Evolutionary conservation across 2,329 filamentous ascomycete genomes (phyloP).

Genomic region (Epichloe amarillans): DNA sequence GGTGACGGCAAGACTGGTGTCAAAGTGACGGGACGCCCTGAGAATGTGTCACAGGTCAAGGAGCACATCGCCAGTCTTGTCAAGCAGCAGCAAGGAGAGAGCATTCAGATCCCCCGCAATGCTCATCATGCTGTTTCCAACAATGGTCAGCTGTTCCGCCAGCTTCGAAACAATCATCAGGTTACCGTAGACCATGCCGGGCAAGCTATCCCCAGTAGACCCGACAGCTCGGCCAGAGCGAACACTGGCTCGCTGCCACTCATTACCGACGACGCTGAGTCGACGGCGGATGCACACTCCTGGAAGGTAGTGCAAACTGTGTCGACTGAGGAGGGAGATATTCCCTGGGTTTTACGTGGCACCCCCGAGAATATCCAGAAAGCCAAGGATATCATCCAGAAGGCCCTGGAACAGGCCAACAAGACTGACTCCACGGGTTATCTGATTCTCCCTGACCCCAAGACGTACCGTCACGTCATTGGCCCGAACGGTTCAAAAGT

Average conservation of each 20-base stretch:
- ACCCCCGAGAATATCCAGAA: constrained; percentile 66
- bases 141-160: constrained; percentile 87
- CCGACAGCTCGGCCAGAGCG: constrained; percentile 38
- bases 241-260: constrained; percentile 62
- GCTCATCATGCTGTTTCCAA: constrained; percentile 78
- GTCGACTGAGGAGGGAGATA: constrained; percentile 53
- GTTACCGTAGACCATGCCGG: constrained; percentile 89
- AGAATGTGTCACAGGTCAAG: constrained; percentile 74
- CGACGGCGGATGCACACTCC: constrained; percentile 54
- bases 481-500: constrained; percentile 83
- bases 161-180: constrained; percentile 69
- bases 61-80: constrained; percentile 66
- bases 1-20: constrained; percentile 72
- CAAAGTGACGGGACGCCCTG: constrained; percentile 69
- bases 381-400: constrained; percentile 61
- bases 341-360: constrained; percentile 83
- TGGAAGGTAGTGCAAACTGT: constrained; percentile 65
- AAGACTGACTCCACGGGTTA: constrained; percentile 68
- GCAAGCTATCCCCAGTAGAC: constrained; percentile 59
- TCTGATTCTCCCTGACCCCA: constrained; percentile 77
- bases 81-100: constrained; percentile 81
- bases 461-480: constrained; percentile 80
- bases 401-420: constrained; percentile 58
- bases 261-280: constrained; percentile 74
- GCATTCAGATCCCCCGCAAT: constrained; percentile 61